Base-by-base conservation (phyloP, 2,329 filamentous ascomycete genomes). In the Paramyrothecium roridum region DNA sequence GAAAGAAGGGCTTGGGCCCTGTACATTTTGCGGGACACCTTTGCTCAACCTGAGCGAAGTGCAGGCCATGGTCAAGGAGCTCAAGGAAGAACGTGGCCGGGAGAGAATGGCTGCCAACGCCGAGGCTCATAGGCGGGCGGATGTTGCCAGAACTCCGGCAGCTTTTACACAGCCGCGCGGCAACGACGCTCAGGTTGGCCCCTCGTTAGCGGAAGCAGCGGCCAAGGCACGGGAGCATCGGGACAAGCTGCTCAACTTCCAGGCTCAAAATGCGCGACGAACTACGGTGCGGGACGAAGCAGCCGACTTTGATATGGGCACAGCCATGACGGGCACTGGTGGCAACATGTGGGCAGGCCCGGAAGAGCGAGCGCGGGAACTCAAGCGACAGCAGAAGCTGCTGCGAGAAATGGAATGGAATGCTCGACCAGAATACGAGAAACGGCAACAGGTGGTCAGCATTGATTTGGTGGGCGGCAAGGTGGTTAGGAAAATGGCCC, bases 1-100 rank as follows among this genome's bases (percentile, higher is more conserved):
- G 22, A 93, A 95, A 66, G 93, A 99, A 72, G 95, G 95, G 0
- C 80, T 98, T 1, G 93, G 93, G 0, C 93, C 93, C 0, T 99
- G 95, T 71, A 97, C 93, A 0, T 97, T 90, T 67, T 99, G 95
- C 74, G 86, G 86, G 1, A 80, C 82, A 0, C 85, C 91, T 0
- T 77, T 99, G 0, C 76, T 99, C 8, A 87, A 81, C 30, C 70
- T 83, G 0, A 75, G 82, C 3, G 92, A 98, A 54, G 84, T 96
- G 11, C 88, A 96, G 65, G 85, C 83, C 34, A 96, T 99, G 84
- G 89, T 98, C 50, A 82, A 83, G 23, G 87, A 93, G 64, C 80
- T 99, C 13, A 86, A 87, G 43, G 89, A 91, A 52, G 93, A 98
- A 74, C 85, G 93, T 6, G 93, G 93, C 2, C 85, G 88, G 55